Evolutionary conservation across 257 asterid species (phyloP).

Genomic region (Sherardia arvensis): DNA sequence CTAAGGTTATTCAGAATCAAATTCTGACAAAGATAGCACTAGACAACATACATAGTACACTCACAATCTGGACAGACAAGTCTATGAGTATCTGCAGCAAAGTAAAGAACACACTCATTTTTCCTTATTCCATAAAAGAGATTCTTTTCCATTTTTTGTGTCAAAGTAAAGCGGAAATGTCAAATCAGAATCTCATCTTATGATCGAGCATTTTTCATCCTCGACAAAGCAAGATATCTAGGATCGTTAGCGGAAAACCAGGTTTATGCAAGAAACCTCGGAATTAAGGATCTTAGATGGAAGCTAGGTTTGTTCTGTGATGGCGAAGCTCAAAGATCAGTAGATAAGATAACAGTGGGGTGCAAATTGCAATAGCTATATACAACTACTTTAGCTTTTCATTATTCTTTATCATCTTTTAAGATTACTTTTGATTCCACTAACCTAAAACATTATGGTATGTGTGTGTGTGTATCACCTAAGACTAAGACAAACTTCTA

Average conservation of each 20-base stretch:
- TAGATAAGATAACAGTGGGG: slow-evolving; percentile 28
- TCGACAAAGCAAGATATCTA: slow-evolving; percentile 4
- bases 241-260: slow-evolving; percentile 9
- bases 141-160: background rate
- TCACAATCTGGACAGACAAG: background rate
- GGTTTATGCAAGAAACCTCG: background rate
- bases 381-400: slow-evolving; percentile 36
- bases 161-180: background rate
- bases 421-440: slow-evolving; percentile 20
- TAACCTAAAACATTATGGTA: slow-evolving; percentile 21
- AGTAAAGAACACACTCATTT: background rate
- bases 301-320: slow-evolving; percentile 20
- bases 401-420: slow-evolving; percentile 22
- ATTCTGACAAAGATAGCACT: background rate
- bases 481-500: slow-evolving; percentile 19
- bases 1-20: background rate
- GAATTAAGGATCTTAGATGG: slow-evolving; percentile 18
- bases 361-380: slow-evolving; percentile 26
- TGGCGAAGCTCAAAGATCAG: slow-evolving; percentile 11
- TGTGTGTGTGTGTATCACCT: slow-evolving; percentile 13
- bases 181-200: background rate
- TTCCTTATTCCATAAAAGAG: background rate
- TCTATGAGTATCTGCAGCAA: background rate
- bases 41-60: too few relatives aligned
- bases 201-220: background rate